Base-by-base conservation (phyloP, 345 rosid genomes). In the Gossypium sturtianum region DNA sequence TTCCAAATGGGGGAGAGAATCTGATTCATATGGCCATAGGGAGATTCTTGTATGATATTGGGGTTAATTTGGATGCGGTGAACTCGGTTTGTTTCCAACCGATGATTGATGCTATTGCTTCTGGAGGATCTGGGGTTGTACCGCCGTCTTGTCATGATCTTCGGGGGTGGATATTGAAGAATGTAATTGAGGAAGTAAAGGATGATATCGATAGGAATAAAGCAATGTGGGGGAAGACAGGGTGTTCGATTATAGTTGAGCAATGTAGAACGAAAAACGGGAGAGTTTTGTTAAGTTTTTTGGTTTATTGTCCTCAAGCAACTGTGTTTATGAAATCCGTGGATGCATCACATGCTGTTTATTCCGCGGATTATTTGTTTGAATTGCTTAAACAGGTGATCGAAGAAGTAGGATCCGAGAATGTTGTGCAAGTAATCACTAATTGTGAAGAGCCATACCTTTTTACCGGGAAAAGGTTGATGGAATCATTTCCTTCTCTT, bases 391-490 rank as follows among this genome's bases (percentile, higher is more conserved):
- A 83, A 82, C 89, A 88, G 59, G 90, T 88, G 19, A 91, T 93
- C 58, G 93, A 91, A 79, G 96, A 91, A 79, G 91, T 91, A 23
- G 99, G 98, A 5, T 86, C 49, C 7, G 81, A 78, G 29, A 70
- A 90, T 73, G 91, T 95, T 62, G 78, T 95, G 83, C 99, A 95
- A 82, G 98, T 95, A 67, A 93, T 95, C 65, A 93, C 98, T 16
- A 86, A 84, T 59, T 83, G 78, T 53, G 93, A 88, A 38, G 89
- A 86, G 38, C 89, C 83, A 81, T 87, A 87, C 62, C 49, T 79
- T 13, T 77, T 78, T 61, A 91, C 89, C 2, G 92, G 97, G 17
- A 89, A 80, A 76, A 87, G 60, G 77, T 64, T 95, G 76, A 86
- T 87, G 82, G 90, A 87, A 68, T 79, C 81, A 71, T 89, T 87